Conservation (phyloP, 805 yeast genomes). For the Komagataella phaffii region DNA sequence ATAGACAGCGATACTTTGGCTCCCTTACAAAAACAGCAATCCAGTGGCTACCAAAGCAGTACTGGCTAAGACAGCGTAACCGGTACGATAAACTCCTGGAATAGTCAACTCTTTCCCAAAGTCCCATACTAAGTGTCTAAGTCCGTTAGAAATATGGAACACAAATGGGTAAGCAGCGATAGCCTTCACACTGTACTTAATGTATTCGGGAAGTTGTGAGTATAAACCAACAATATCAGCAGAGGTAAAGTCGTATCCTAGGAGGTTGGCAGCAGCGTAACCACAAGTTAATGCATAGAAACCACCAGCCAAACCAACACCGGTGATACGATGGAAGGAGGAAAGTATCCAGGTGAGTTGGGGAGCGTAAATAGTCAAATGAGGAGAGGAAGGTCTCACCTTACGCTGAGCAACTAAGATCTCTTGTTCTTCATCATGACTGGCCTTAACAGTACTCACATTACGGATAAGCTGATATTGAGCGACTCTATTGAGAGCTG, state of each 20-base stretch:
- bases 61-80: constrained; percentile 68
- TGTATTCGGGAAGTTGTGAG: constrained; percentile 50
- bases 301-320: constrained; percentile 67
- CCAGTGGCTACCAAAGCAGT: constrained; percentile 45
- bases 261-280: constrained; percentile 55
- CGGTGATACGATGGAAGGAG: constrained; percentile 74
- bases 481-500: not conserved
- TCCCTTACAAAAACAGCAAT: constrained; percentile 26
- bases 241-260: constrained; percentile 47
- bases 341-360: constrained; percentile 81
- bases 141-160: constrained; percentile 75
- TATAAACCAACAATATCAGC: constrained; percentile 37
- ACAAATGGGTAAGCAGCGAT: constrained; percentile 71
- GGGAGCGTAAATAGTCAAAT: constrained; percentile 79
- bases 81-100: constrained; percentile 87
- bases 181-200: constrained; percentile 55
- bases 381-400: constrained; percentile 86
- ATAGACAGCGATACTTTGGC: not conserved
- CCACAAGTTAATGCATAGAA: constrained; percentile 68
- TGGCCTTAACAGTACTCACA: constrained; percentile 31
- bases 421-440: constrained; percentile 50
- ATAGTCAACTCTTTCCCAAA: constrained; percentile 65
- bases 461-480: not conserved
- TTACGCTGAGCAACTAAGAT: constrained; percentile 71
- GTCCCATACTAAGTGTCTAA: constrained; percentile 95